phyloP scores from a whole-genome alignment of 2,329 filamentous ascomycete species.

The Coniochaeta prunicola region DNA sequence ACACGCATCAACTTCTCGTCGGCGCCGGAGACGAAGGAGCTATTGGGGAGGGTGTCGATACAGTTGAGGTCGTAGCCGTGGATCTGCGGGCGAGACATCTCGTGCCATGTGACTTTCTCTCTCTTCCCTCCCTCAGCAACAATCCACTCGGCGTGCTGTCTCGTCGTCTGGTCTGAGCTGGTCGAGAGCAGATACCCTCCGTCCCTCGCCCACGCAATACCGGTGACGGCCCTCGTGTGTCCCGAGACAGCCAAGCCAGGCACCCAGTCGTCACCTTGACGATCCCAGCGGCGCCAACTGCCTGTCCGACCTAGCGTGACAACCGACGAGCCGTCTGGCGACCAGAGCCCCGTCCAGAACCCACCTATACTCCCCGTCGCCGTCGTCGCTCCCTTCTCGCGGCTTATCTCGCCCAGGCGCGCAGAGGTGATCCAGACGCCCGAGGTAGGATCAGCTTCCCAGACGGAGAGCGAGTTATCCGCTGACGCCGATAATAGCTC shows the following conservation, averaged over 20 bases:
- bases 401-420: conserved; percentile 85
- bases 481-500: conserved; percentile 86
- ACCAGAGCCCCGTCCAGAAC: conserved; percentile 95
- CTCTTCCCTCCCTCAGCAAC: conserved; percentile 1
- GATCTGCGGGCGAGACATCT: conserved; percentile 92
- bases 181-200: conserved; percentile 86
- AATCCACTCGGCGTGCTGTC: conserved; percentile 76
- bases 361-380: conserved; percentile 93
- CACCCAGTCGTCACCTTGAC: conserved; percentile 59
- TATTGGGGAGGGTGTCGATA: conserved; percentile 62
- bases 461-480: conserved; percentile 90
- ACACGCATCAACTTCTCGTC: conserved; percentile 98
- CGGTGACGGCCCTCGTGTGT: conserved; percentile 74
- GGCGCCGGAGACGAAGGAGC: conserved; percentile 85
- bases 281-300: conserved; percentile 84
- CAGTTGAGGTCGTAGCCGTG: conserved; percentile 98
- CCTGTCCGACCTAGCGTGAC: conserved; percentile 84
- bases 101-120: conserved; percentile 67
- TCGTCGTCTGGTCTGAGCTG: conserved; percentile 85
- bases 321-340: conserved; percentile 65
- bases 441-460: conserved; percentile 76
- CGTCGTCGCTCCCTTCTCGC: conserved; percentile 91
- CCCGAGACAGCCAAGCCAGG: conserved; percentile 74
- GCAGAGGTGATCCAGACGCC: conserved; percentile 87
- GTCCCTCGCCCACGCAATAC: conserved; percentile 74